phyloP scores from a whole-genome alignment of 2,329 filamentous ascomycete species.

The Botrytis cinerea region DNA sequence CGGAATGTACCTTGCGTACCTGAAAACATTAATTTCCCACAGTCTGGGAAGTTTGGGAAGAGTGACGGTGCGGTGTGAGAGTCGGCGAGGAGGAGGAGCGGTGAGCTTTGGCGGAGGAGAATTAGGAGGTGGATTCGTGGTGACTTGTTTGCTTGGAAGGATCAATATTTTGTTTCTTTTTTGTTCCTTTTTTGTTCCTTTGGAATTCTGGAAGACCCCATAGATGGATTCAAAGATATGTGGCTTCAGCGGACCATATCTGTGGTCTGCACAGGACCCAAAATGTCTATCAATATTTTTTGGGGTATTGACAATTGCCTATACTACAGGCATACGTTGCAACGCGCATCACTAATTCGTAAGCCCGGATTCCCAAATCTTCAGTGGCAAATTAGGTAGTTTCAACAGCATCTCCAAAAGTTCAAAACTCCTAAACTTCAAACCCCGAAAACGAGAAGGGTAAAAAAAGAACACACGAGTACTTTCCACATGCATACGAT shows the following conservation, averaged over 20 bases:
- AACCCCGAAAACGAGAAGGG: not conserved
- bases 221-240: not conserved
- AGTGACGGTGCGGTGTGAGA: conserved; percentile 5
- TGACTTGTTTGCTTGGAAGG: conserved; percentile 6
- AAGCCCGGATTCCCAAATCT: not conserved
- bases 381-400: conserved; percentile 9
- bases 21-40: conserved; percentile 10
- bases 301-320: not conserved
- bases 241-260: not conserved
- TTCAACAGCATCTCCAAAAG: not conserved
- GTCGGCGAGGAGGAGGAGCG: not conserved
- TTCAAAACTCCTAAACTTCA: not conserved
- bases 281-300: not conserved
- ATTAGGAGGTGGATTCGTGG: not conserved
- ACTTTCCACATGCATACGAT: not conserved
- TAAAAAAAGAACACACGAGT: not conserved
- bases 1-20: conserved; percentile 1
- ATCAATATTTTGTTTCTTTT: conserved; percentile 1
- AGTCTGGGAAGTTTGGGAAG: not conserved
- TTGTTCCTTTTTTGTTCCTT: not conserved
- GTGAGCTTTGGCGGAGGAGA: conserved; percentile 13
- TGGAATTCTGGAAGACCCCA: not conserved
- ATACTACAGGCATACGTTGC: not conserved
- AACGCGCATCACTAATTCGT: not conserved
- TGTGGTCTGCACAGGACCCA: conserved; percentile 1